Evolutionary conservation across 192 early-diverging fungal genomes (phyloP), one percentile per base, ranked within the genome.

Genomic region (Coemansia sp.): DNA sequence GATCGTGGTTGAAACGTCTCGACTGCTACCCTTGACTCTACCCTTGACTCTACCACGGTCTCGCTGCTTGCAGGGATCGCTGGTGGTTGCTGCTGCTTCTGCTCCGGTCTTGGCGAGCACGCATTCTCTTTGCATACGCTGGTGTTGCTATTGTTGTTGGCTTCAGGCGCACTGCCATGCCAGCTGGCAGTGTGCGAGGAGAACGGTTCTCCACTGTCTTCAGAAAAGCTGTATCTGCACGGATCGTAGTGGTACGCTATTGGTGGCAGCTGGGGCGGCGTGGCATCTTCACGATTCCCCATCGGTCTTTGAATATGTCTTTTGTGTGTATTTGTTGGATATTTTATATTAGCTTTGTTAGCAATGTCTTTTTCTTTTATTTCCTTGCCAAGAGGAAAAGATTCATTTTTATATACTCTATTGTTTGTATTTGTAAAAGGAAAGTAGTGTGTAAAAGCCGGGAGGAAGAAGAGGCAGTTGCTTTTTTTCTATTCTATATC

Each of bases 181-280:
- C 57, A 59, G 57, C 57, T 59, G 38, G 57, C 52, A 26, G 52
- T 26, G 52, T 54, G 52, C 52, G 52, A 54, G 6, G 52, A 54
- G 6, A 26, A 54, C 21, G 7, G 8, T 23, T 23, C 16, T 6
- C 16, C 52, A 5, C 26, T 12, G 2, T 54, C 52, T 11, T 16
- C 49, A 8, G 10, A 7, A 21, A 26, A 26, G 21, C 52, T 26
- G 6, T 9, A 15, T 54, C 21, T 54, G 52, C 23, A 26, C 15
- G 23, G 1, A 15, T 15, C 15, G 9, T 26, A 12, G 23, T 15
- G 9, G 9, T 10, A 12, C 26, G 52, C 21, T 26, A 26, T 26
- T 54, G 52, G 23, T 9, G 52, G 52, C 10, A 54, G 9, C 52
- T 54, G 52, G 0, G 52, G 52, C 8, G 52, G 52, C 32, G 32